A percentile compares a stretch with the other conserved stretches of the same genome.
phyloP scores from a whole-genome alignment of 2,329 filamentous ascomycete genomes.

The Colletotrichum aenigma region DNA sequence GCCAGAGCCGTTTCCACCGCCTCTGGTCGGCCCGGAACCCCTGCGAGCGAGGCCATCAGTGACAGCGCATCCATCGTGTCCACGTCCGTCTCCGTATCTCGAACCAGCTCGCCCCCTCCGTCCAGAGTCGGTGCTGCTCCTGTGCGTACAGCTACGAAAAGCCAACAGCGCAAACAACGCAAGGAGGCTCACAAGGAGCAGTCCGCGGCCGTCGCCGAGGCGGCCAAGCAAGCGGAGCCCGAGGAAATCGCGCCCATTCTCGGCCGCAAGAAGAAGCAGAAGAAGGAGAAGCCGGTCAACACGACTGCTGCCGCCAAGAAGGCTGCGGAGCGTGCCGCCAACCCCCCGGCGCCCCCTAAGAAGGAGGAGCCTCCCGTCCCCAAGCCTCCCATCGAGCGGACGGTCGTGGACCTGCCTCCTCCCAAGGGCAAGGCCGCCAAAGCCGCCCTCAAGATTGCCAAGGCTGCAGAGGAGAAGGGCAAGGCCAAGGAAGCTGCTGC shows the following conservation, averaged over 20 bases:
- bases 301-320: constrained; percentile 19
- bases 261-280: constrained; percentile 84
- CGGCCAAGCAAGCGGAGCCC: constrained; percentile 55
- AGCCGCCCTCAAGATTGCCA: constrained; percentile 22
- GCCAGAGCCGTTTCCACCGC: constrained; percentile 50
- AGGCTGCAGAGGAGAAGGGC: constrained; percentile 10
- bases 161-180: constrained; percentile 77
- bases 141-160: constrained; percentile 74
- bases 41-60: constrained; percentile 75
- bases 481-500: constrained; percentile 19
- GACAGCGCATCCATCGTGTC: constrained; percentile 79
- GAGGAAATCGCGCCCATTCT: constrained; percentile 73
- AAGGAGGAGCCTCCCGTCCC: constrained; percentile 18
- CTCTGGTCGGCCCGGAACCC: constrained; percentile 67
- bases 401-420: constrained; percentile 20
- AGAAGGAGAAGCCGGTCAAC: constrained; percentile 66
- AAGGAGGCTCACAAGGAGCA: constrained; percentile 72
- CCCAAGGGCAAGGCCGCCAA: constrained; percentile 25
- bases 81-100: constrained; percentile 68
- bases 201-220: constrained; percentile 56
- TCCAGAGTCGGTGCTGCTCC: constrained; percentile 69
- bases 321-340: background rate
- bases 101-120: constrained; percentile 74
- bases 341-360: constrained; percentile 13
- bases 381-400: constrained; percentile 27